A percentile compares a stretch with the other conserved stretches of the same genome.
phyloP scores from a whole-genome alignment of 75 land plant species.

The Azolla pinnata region DNA sequence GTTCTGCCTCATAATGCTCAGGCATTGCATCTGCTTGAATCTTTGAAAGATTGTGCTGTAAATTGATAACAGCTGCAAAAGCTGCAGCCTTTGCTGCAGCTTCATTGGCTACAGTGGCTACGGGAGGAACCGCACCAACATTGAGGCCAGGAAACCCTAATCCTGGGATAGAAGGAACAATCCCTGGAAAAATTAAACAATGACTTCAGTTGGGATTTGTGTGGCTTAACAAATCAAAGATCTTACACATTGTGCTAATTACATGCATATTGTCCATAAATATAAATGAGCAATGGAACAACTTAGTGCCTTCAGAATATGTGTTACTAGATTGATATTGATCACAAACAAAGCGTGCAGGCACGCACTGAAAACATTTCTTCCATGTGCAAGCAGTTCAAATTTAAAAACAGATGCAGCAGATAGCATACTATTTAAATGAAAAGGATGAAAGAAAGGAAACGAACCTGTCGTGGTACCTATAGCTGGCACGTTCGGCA shows the following conservation, averaged over 20 bases:
- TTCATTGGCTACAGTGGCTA: slow-evolving; percentile 32
- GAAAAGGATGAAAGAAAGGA: neutral
- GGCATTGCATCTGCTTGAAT: slow-evolving; percentile 82
- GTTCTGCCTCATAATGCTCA: slow-evolving; percentile 92
- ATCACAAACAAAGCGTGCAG: too few relatives aligned
- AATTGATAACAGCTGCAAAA: slow-evolving; percentile 76
- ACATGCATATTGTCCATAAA: too few relatives aligned
- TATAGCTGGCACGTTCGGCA: slow-evolving; percentile 22
- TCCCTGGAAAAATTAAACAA: too few relatives aligned
- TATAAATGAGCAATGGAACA: too few relatives aligned
- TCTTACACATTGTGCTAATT: too few relatives aligned
- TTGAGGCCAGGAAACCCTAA: slow-evolving; percentile 19
- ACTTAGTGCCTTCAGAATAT: too few relatives aligned
- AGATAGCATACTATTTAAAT: neutral
- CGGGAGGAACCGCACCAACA: slow-evolving; percentile 10
- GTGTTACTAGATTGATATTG: too few relatives aligned
- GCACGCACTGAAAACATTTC: neutral
- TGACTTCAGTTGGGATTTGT: too few relatives aligned
- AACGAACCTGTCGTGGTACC: slow-evolving; percentile 15
- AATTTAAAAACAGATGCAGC: neutral
- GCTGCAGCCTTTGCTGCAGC: slow-evolving; percentile 72
- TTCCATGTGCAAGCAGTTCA: neutral
- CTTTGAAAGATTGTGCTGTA: slow-evolving; percentile 83
- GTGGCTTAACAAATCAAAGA: too few relatives aligned
- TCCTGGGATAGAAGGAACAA: slow-evolving; percentile 9